Base-by-base conservation (phyloP, 495 filamentous ascomycete species). In the Penicillium manginii region DNA sequence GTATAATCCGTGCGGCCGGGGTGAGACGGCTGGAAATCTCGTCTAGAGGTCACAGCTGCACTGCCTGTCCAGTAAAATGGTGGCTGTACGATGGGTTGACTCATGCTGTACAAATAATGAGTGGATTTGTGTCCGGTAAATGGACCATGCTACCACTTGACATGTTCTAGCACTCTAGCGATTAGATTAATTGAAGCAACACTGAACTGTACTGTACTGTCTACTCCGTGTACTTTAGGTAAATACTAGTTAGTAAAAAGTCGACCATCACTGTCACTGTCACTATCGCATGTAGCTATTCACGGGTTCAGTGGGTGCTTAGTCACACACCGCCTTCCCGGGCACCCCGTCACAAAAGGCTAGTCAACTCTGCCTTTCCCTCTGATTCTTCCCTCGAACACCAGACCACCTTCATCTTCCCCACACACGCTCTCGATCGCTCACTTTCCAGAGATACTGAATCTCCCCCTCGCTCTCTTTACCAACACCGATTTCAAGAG, bases 401-500 rank as follows among this genome's bases (percentile, higher is more conserved):
- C 50, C 63, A 68, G 40, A 65, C 61, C 62, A 57, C 45, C 57
- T 56, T 57, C 50, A 45, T 49, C 53, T 59, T n/a, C 62, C 46
- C 61, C 37, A 59, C 66, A 54, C 59, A 65, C 54, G 32, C 57
- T 32, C 57, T 35, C 70, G 60, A 70, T 71, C 70, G 55, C 62
- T 61, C 51, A 54, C 57, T 54, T 61, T 43, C 31, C 33, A 72
- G 76, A 77, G 74, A 77, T 72, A 65, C 56, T 67, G 50, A 67
- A 69, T 78, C 73, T 77, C 73, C 57, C 60, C 55, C 62, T 56
- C 60, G 55, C 58, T 73, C 55, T 65, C 46, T 68, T 67, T 63
- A 62, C 62, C 64, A 69, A 76, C 32, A 72, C 68, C 65, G 64
- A 68, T 79, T 76, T 75, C 73, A 74, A 78, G 68, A 65, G 65